These are phyloP conservation scores for Yamadazyma pseudoaaseri DNA, from an alignment of 1,139 yeast genomes.

Conservation along the genomic window DNA sequence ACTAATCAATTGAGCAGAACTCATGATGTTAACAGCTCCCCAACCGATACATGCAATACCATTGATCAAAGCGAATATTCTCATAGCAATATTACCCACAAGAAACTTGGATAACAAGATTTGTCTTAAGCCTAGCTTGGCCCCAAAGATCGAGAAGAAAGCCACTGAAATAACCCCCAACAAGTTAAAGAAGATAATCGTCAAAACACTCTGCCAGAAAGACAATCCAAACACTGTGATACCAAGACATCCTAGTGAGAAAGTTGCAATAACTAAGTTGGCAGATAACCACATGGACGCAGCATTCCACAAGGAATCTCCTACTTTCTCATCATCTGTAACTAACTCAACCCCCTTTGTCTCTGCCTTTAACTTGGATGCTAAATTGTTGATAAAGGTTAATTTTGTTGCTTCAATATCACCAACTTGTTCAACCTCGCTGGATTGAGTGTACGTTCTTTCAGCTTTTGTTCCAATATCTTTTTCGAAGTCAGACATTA, in stretches of 20 bases:
- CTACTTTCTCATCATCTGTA: slow-evolving; percentile 66
- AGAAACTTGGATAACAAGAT: slow-evolving; percentile 79
- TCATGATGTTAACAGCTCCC: slow-evolving; percentile 92
- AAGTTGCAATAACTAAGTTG: slow-evolving; percentile 83
- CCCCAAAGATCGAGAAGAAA: slow-evolving; percentile 79
- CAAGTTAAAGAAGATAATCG: slow-evolving; percentile 68
- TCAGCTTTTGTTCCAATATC: slow-evolving; percentile 3
- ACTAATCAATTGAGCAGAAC: slow-evolving; percentile 81
- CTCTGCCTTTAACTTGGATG: slow-evolving; percentile 29
- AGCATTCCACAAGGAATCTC: slow-evolving; percentile 60
- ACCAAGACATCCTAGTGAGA: slow-evolving; percentile 80
- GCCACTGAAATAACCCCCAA: slow-evolving; percentile 81
- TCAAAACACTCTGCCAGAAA: slow-evolving; percentile 64
- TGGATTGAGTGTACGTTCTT: slow-evolving; percentile 1
- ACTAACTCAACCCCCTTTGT: slow-evolving; percentile 68
- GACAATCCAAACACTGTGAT: slow-evolving; percentile 50
- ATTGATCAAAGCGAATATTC: slow-evolving; percentile 76
- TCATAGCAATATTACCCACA: slow-evolving; percentile 71
- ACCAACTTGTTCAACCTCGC: slow-evolving; percentile 5
- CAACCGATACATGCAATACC: slow-evolving; percentile 90
- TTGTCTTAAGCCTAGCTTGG: slow-evolving; percentile 83
- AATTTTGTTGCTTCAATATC: slow-evolving; percentile 6
- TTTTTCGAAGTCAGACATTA: slow-evolving; percentile 10
- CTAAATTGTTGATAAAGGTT: slow-evolving; percentile 3
- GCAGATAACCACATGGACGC: slow-evolving; percentile 95